A percentile compares a stretch with the other conserved stretches of the same genome.
These are phyloP conservation scores for Acer campestre DNA, from an alignment of 345 rosid genomes.

Conservation along the genomic window DNA sequence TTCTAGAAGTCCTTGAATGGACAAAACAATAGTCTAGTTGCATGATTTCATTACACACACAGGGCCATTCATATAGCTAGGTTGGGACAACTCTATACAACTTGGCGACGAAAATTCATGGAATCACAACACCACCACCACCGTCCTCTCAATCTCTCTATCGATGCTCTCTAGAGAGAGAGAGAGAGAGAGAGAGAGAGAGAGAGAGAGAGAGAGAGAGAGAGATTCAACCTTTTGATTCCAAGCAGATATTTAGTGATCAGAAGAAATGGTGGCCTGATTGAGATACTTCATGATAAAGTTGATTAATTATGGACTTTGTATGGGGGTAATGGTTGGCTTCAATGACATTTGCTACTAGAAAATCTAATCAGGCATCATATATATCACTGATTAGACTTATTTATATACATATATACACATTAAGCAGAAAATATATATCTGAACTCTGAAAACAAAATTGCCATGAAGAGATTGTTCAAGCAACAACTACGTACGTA, in stretches of 20 bases:
- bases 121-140: slow-evolving; percentile 44
- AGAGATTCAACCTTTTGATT: slow-evolving; percentile 32
- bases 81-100: slow-evolving; percentile 46
- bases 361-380: not conserved
- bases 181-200: too few relatives aligned
- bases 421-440: too few relatives aligned
- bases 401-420: not conserved
- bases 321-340: not conserved
- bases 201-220: not conserved
- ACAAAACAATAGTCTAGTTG: slow-evolving; percentile 37
- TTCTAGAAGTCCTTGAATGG: slow-evolving; percentile 22
- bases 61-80: slow-evolving; percentile 29
- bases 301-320: slow-evolving; percentile 12
- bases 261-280: slow-evolving; percentile 24
- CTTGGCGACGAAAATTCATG: slow-evolving; percentile 48
- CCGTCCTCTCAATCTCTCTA: slow-evolving; percentile 37
- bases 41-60: slow-evolving; percentile 27
- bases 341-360: slow-evolving; percentile 5
- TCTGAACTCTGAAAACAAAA: too few relatives aligned
- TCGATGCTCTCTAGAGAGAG: too few relatives aligned
- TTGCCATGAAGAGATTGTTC: not conserved
- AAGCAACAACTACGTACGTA: not conserved
- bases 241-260: slow-evolving; percentile 33
- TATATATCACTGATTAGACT: not conserved
- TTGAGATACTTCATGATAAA: slow-evolving; percentile 16